These are phyloP conservation scores for Ploettnerulaceae sp. DNA, from an alignment of 2,329 filamentous ascomycete species.

Conservation along the genomic window DNA sequence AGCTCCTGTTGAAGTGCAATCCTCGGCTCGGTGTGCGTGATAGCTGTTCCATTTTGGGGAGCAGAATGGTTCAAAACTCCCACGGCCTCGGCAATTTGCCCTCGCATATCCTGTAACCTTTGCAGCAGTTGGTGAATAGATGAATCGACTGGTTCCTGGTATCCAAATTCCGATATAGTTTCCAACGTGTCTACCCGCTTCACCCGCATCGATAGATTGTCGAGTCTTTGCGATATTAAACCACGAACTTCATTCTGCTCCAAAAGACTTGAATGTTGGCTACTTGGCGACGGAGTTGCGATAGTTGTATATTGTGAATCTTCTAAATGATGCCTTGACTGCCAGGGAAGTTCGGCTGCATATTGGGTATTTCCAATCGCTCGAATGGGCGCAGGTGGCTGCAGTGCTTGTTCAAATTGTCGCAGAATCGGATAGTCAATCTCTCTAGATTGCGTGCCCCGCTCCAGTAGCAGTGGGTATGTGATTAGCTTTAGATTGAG, in stretches of 20 bases:
- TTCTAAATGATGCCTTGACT: not conserved
- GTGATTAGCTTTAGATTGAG: constrained; percentile 24
- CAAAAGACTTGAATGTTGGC: constrained; percentile 2
- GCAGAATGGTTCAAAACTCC: constrained; percentile 12
- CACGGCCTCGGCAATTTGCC: constrained; percentile 18
- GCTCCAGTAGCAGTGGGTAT: constrained; percentile 23
- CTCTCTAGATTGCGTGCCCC: constrained; percentile 11
- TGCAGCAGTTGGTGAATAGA: constrained; percentile 15
- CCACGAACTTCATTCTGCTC: constrained; percentile 13
- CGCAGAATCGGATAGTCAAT: constrained; percentile 26
- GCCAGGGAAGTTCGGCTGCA: constrained; percentile 14
- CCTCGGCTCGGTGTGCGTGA: constrained; percentile 10
- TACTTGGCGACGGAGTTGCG: not conserved
- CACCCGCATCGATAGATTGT: constrained; percentile 24
- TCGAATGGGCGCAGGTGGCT: constrained; percentile 18
- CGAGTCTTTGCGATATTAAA: constrained; percentile 19
- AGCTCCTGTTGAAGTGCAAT: constrained; percentile 20
- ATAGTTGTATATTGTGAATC: constrained; percentile 8
- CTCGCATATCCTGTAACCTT: constrained; percentile 19
- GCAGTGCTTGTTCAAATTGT: constrained; percentile 25
- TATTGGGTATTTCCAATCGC: constrained; percentile 11
- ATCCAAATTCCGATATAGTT: constrained; percentile 9
- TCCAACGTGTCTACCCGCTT: constrained; percentile 20
- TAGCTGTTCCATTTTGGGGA: not conserved
- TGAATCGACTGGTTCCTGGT: not conserved